These are phyloP conservation scores for Vigna mungo DNA, from an alignment of 306 rosid genomes.

Conservation along the genomic window DNA sequence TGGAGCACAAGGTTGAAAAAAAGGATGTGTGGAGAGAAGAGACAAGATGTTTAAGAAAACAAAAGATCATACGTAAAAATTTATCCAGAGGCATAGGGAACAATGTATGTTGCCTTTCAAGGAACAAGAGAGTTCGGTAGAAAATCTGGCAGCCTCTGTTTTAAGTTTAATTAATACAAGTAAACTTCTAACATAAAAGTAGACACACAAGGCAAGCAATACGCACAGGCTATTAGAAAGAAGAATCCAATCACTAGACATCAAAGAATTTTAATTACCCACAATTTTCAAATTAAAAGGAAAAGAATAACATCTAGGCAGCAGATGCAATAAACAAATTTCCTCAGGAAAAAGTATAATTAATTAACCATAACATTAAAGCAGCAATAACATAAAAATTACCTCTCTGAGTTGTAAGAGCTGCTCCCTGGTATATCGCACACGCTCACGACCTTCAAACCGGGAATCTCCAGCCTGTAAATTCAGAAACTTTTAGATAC, in stretches of 20 bases:
- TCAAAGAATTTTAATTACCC: background rate
- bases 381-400: slow-evolving; percentile 33
- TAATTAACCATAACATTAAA: background rate
- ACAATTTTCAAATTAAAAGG: background rate
- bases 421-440: slow-evolving; percentile 78
- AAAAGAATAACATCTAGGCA: background rate
- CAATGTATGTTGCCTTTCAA: background rate
- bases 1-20: background rate
- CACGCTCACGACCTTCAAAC: slow-evolving; percentile 86
- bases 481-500: slow-evolving; percentile 36
- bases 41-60: background rate
- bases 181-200: background rate
- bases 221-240: background rate
- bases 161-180: slow-evolving; percentile 1
- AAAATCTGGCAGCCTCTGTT: background rate
- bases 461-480: slow-evolving; percentile 83
- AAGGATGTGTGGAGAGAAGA: background rate
- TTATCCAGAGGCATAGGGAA: slow-evolving; percentile 21
- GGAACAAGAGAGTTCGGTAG: background rate
- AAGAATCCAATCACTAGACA: slow-evolving; percentile 9
- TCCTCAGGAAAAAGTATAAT: background rate
- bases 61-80: slow-evolving; percentile 4
- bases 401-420: slow-evolving; percentile 83
- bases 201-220: background rate
- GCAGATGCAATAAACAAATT: background rate